A percentile compares a stretch with the other conserved stretches of the same genome.
These are phyloP conservation scores for Phanerochaete sordida DNA, from an alignment of 768 basidiomycete species.

Conservation along the genomic window DNA sequence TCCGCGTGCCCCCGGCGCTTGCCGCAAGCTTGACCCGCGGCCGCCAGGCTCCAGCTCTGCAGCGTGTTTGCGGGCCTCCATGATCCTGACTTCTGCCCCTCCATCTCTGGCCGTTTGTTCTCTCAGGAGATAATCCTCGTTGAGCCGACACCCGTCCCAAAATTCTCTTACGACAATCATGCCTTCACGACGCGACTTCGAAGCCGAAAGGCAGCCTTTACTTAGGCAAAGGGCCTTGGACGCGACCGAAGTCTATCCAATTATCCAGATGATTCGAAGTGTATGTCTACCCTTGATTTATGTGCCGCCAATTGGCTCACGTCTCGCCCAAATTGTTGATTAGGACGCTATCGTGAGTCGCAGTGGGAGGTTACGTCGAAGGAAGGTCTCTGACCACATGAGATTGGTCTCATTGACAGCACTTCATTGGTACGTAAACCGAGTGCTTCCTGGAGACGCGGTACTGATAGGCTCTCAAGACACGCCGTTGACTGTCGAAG, in stretches of 20 bases:
- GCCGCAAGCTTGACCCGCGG: not conserved
- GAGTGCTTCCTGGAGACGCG: not conserved
- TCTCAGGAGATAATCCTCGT: not conserved
- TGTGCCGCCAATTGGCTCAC: conserved; percentile 17
- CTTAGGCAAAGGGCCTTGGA: conserved; percentile 24
- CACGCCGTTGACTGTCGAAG: conserved; percentile 79
- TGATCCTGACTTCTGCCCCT: not conserved
- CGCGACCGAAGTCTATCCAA: conserved; percentile 66
- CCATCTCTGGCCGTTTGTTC: not conserved
- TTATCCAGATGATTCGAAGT: conserved; percentile 73
- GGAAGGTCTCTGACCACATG: not conserved
- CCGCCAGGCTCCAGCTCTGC: not conserved
- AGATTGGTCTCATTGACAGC: conserved; percentile 35
- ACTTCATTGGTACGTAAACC: conserved; percentile 57
- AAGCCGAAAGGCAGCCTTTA: not conserved
- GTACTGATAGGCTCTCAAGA: conserved; percentile 39
- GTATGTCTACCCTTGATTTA: conserved; percentile 34
- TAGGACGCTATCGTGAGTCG: conserved; percentile 62
- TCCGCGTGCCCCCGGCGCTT: no score
- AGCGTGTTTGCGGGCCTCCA: not conserved
- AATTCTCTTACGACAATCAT: not conserved
- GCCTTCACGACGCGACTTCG: not conserved
- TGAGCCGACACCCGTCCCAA: not conserved
- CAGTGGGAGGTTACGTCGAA: not conserved
- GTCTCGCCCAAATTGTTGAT: no score